A percentile compares a stretch with the other conserved stretches of the same genome.
These are phyloP conservation scores for Boehmeria nivea DNA, from an alignment of 306 rosid species.

Conservation along the genomic window DNA sequence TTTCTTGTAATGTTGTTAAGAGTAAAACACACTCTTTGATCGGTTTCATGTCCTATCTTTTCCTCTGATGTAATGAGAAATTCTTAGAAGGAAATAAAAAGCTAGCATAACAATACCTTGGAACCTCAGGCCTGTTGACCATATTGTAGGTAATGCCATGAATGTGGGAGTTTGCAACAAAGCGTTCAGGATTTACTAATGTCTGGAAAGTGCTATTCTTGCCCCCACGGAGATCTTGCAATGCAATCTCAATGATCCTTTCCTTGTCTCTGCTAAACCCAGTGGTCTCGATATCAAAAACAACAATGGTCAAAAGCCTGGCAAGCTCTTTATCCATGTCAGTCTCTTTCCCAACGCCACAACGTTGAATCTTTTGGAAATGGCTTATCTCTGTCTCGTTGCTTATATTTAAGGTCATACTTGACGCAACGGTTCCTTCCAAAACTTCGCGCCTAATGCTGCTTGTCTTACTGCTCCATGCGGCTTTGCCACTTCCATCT, in stretches of 20 bases:
- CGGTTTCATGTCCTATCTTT: neutral
- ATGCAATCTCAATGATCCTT: slow-evolving; percentile 69
- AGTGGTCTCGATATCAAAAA: slow-evolving; percentile 77
- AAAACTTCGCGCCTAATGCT: slow-evolving; percentile 47
- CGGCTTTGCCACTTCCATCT: slow-evolving; percentile 40
- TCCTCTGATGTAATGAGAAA: neutral
- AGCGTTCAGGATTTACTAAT: slow-evolving; percentile 68
- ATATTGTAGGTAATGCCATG: slow-evolving; percentile 56
- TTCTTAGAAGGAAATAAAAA: slow-evolving; percentile 3
- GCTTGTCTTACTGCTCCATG: slow-evolving; percentile 38
- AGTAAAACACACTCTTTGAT: neutral
- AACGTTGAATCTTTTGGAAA: slow-evolving; percentile 41
- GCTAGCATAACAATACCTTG: slow-evolving; percentile 53
- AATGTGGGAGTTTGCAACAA: slow-evolving; percentile 40
- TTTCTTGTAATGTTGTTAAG: too few relatives aligned
- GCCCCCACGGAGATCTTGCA: slow-evolving; percentile 83
- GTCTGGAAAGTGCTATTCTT: slow-evolving; percentile 83
- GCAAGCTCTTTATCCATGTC: slow-evolving; percentile 55
- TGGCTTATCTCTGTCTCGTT: slow-evolving; percentile 45
- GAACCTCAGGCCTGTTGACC: slow-evolving; percentile 65
- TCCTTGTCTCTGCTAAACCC: slow-evolving; percentile 53
- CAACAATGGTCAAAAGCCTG: slow-evolving; percentile 48
- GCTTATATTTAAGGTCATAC: slow-evolving; percentile 39
- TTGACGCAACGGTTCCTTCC: slow-evolving; percentile 42
- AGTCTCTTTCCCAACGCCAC: slow-evolving; percentile 42